phyloP scores from a whole-genome alignment of 257 asterid species.

The Lycium barbarum region DNA sequence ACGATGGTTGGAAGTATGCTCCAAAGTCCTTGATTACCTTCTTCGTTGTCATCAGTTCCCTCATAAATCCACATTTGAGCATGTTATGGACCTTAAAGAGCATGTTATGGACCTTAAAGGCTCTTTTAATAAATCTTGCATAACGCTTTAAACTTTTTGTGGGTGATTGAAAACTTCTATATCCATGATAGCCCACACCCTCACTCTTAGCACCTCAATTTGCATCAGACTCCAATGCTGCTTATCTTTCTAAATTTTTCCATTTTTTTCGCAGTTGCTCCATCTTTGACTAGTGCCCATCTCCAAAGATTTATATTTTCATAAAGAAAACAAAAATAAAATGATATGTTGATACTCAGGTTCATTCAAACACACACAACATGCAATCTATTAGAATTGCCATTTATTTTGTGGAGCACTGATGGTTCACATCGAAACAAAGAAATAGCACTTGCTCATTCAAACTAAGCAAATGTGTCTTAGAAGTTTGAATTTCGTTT shows the following conservation, averaged over 20 bases:
- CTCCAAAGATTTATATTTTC: conserved; percentile 44
- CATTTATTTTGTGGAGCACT: not conserved
- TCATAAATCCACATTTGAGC: no score
- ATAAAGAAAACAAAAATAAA: not conserved
- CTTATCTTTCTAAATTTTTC: conserved; percentile 70
- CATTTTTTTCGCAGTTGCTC: conserved; percentile 78
- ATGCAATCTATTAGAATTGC: not conserved
- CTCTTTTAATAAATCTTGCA: no score
- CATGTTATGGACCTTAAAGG: no score
- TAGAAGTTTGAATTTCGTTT: not conserved
- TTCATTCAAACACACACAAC: not conserved
- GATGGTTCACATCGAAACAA: not conserved
- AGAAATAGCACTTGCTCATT: not conserved
- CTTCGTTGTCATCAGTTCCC: no score
- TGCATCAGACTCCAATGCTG: conserved; percentile 72
- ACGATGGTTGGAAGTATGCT: no score
- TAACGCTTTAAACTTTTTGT: no score
- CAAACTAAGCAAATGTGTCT: not conserved
- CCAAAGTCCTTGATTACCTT: no score
- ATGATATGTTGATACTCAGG: not conserved
- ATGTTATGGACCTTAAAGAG: no score
- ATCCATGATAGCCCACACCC: no score
- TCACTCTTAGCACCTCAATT: no score
- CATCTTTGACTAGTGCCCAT: conserved; percentile 91
- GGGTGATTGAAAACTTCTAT: no score